These are phyloP conservation scores for Wickerhamomyces xylosicus DNA, from an alignment of 805 yeast genomes.

Conservation along the genomic window DNA sequence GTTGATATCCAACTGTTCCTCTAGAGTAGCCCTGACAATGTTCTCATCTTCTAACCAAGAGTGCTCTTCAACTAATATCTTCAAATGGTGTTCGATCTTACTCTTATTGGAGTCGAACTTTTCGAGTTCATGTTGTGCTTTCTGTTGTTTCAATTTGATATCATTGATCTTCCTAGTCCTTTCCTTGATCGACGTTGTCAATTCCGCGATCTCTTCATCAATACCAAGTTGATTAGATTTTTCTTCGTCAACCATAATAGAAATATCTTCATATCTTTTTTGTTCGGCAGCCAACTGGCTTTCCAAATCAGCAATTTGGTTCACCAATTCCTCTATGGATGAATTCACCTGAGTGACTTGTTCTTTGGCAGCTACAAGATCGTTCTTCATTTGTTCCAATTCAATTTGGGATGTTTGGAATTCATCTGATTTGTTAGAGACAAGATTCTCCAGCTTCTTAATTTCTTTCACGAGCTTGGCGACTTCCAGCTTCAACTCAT, in stretches of 20 bases:
- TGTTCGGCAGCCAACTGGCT: constrained; percentile 9
- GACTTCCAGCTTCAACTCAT: constrained; percentile 48
- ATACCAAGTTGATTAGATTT: constrained; percentile 52
- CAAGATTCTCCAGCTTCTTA: constrained; percentile 24
- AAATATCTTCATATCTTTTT: constrained; percentile 17
- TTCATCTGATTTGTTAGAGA: constrained; percentile 36
- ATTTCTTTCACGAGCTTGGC: constrained; percentile 27
- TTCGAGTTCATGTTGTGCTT: constrained; percentile 44
- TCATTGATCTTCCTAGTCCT: constrained; percentile 32
- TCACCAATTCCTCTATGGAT: constrained; percentile 25
- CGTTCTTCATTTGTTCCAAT: constrained; percentile 55
- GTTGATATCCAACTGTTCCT: constrained; percentile 53
- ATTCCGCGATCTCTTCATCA: constrained; percentile 65
- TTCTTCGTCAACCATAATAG: constrained; percentile 22
- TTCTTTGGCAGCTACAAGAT: constrained; percentile 35
- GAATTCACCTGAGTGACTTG: constrained; percentile 26
- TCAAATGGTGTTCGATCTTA: constrained; percentile 28
- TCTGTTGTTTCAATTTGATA: constrained; percentile 40
- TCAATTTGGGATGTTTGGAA: constrained; percentile 63
- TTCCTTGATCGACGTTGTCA: constrained; percentile 34
- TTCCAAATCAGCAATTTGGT: constrained; percentile 21
- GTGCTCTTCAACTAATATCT: constrained; percentile 39
- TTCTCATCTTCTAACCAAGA: constrained; percentile 69
- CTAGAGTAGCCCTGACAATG: constrained; percentile 43
- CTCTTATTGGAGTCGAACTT: constrained; percentile 30